Evolutionary conservation across 1,284 basidiomycete species (phyloP).

Genomic region (Trichosporon coremiiforme): DNA sequence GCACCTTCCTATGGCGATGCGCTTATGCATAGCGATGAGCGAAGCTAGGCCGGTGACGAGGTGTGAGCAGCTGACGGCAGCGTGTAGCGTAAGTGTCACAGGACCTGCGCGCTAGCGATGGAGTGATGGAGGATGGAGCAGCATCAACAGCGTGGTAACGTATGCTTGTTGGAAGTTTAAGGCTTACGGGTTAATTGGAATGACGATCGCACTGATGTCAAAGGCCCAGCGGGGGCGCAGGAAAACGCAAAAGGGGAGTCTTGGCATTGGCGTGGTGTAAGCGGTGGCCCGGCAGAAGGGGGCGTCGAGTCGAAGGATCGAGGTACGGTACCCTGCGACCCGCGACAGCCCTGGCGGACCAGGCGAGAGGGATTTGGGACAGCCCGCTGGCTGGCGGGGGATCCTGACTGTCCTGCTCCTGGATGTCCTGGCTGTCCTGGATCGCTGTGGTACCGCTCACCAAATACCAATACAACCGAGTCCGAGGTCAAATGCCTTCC

Average conservation of each 20-base stretch:
- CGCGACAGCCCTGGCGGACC: background rate
- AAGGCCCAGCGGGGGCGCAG: background rate
- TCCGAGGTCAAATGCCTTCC: slow-evolving; percentile 13
- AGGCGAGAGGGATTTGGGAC: background rate
- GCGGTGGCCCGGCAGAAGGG: background rate
- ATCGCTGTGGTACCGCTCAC: background rate
- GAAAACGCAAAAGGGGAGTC: slow-evolving; percentile 10
- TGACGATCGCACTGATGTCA: slow-evolving; percentile 19
- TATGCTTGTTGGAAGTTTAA: slow-evolving; percentile 18
- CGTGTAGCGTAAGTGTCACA: background rate
- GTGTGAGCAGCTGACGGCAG: slow-evolving; percentile 9
- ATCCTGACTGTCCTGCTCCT: background rate
- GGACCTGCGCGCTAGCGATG: background rate
- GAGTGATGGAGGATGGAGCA: background rate
- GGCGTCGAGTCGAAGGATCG: background rate
- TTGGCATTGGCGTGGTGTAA: slow-evolving; percentile 11
- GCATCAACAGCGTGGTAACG: background rate
- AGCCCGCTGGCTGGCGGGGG: background rate
- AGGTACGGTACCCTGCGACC: background rate
- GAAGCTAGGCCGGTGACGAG: background rate
- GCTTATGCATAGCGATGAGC: background rate
- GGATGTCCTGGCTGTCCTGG: background rate
- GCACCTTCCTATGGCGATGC: background rate
- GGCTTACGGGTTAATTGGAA: slow-evolving; percentile 10
- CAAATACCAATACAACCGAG: slow-evolving; percentile 17